Evolutionary conservation across 495 filamentous ascomycete species (phyloP), one percentile per base, ranked within the genome.

Genomic region (Penicillium ochrochloron): DNA sequence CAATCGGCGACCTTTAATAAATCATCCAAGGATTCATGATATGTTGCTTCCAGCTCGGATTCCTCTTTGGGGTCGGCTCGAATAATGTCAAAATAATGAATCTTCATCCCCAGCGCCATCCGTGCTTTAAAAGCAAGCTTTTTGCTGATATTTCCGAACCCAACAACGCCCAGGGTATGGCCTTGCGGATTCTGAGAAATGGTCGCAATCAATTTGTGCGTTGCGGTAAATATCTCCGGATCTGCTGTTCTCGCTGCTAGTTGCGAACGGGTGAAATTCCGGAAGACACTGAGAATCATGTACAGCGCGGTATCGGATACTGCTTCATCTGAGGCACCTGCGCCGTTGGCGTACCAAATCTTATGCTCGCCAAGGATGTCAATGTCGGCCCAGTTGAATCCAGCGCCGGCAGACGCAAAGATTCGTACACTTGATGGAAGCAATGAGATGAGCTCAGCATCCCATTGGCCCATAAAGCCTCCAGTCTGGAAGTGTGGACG

Each of bases 311-410:
- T 85, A 72, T 88, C 86, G 65, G 86, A 86, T 33, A 89, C 86
- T 19, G 87, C 86, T 62, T 89, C 86, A 42, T 85, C 87, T 31
- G 85, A 87, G 21, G 86, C 85, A 21, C 85, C 82, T 14, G 85
- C 85, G 0, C 84, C 84, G 72, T 90, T 89, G 76, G 83, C 84
- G 70, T 89, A 90, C 61, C 85, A 77, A 50, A 89, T 85, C 42
- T 84, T 84, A 17, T 33, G 59, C 25, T 73, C 59, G 65, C 61
- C 89, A 62, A 92, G 68, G 12, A 84, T 64, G 67, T 86, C 79
- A n/a, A 85, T 86, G 66, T 92, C 88, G 17, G 85, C 89, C 88
- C 89, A 90, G 73, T 91, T 88, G 63, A 86, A 91, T 15, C 88
- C 89, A 3, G 89, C 86, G 6, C 88, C 89, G 9, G 89, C 88